Evolutionary conservation across 2,329 filamentous ascomycete species (phyloP).

Genomic region (Exophiala sideris): DNA sequence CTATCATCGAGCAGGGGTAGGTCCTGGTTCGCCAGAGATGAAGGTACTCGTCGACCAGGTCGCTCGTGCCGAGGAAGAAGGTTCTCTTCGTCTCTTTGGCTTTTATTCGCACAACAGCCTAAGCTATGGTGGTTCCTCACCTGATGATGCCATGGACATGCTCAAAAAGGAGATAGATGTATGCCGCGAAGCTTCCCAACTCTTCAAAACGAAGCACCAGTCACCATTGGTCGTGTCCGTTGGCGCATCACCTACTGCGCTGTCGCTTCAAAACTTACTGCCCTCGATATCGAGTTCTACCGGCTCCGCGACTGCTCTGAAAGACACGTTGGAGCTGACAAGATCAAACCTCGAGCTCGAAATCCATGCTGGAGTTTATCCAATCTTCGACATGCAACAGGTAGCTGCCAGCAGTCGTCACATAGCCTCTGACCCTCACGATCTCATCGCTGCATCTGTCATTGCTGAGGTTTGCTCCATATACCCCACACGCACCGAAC

Average conservation of each 20-base stretch:
- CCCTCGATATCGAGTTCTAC: slow-evolving; percentile 28
- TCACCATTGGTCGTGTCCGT: slow-evolving; percentile 59
- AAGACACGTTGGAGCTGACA: slow-evolving; percentile 21
- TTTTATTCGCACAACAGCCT: slow-evolving; percentile 72
- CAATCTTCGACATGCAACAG: slow-evolving; percentile 74
- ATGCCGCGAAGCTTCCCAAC: slow-evolving; percentile 34
- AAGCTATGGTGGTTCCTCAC: slow-evolving; percentile 59
- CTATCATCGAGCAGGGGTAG: slow-evolving; percentile 66
- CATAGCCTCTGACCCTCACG: slow-evolving; percentile 31
- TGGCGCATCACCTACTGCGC: slow-evolving; percentile 73
- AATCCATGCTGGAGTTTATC: slow-evolving; percentile 73
- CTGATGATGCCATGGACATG: slow-evolving; percentile 57
- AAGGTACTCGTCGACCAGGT: slow-evolving; percentile 33
- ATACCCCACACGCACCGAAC: slow-evolving; percentile 54
- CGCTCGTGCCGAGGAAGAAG: slow-evolving; percentile 29
- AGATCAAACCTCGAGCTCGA: slow-evolving; percentile 54
- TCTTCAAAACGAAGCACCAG: slow-evolving; percentile 23
- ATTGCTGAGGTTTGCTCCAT: slow-evolving; percentile 69
- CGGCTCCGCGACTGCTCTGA: slow-evolving; percentile 19
- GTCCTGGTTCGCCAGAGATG: slow-evolving; percentile 46
- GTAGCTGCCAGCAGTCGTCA: slow-evolving; percentile 65
- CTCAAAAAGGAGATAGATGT: slow-evolving; percentile 59
- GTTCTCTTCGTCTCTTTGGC: slow-evolving; percentile 51
- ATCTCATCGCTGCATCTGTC: slow-evolving; percentile 64
- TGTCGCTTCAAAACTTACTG: slow-evolving; percentile 60